Evolutionary conservation across 164 flowering plant genomes (phyloP), one percentile per base, ranked within the genome.

Genomic region (Vitis riparia): DNA sequence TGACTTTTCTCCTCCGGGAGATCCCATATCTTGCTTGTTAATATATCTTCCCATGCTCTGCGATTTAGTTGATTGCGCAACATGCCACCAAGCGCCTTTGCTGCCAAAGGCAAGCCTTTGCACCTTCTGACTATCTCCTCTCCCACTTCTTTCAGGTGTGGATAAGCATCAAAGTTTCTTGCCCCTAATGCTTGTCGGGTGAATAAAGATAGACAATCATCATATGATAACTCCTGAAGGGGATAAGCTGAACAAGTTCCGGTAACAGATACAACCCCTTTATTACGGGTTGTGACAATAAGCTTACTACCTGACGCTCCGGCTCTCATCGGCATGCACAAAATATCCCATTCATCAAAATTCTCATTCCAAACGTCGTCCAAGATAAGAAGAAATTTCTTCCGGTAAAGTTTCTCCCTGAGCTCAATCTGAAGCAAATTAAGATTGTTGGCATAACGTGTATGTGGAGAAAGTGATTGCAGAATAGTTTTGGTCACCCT

Each of bases 291-390:
- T 65, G 75, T 71, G 19, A 65, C 56, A 2, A 65, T 8, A 1
- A 71, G 37, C 13, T 52, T 72, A 16, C 75, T 66, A 29, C 66
- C 70, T 16, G 12, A 51, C 3, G 44, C 52, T 0, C 66, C 70
- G 0, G 27, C 48, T 15, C 6, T 7, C 0, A 72, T 44, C 11
- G 70, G 70, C 2, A 11, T 9, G 0, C 17, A 19, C 32, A 72
- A 19, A 1, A 3, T 2, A 0, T 27, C 15, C 75, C 75, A 72
- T 2, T 59, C 19, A 19, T 61, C 49, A 44, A 61, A 53, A 12
- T 62, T 27, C 16, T 62, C 62, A 29, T 48, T 57, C 79, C 82
- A 79, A 4, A 76, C 58, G 67, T 76, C 82, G 71, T 79, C 82
- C 3, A 76, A 16, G 14, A 79, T 77, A 29, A 76, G 9, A 2